Evolutionary conservation across 306 rosid genomes (phyloP).

Genomic region (Cucumis cinereus): DNA sequence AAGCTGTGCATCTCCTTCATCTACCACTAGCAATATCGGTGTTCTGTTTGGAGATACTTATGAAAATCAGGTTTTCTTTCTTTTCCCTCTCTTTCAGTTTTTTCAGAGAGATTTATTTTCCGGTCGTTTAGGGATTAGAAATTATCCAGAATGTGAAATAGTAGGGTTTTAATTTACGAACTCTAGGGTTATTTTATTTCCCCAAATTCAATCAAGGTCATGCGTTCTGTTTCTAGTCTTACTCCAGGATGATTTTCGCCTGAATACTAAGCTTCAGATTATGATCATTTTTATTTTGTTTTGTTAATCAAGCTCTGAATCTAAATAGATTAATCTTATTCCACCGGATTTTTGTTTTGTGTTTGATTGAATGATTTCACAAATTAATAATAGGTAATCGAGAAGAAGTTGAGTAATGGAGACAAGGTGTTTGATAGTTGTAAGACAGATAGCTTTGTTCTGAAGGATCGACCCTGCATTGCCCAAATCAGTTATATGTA

Average conservation of each 20-base stretch:
- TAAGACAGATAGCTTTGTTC: not conserved
- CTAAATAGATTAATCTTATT: not conserved
- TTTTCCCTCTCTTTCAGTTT: not conserved
- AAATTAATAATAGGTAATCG: not conserved
- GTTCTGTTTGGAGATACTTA: conserved; percentile 8
- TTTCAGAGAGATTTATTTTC: not conserved
- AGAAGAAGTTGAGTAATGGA: not conserved
- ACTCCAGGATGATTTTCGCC: not conserved
- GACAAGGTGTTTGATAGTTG: not conserved
- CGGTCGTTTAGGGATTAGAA: not conserved
- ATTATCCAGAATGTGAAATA: not conserved
- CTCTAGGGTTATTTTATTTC: not conserved
- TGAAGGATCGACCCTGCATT: not conserved
- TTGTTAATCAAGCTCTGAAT: not conserved
- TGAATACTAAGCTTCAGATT: not conserved
- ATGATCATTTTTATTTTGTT: too few species aligned
- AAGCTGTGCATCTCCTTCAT: conserved; percentile 3
- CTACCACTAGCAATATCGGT: not conserved
- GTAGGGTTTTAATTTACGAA: not conserved
- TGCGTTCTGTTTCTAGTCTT: not conserved
- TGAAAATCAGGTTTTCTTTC: conserved; percentile 10
- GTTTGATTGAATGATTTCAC: not conserved
- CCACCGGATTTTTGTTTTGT: not conserved
- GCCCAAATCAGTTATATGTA: not conserved
- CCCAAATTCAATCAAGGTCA: not conserved